Percentiles rank a stretch among this genome's conserved stretches.
Evolutionary conservation across 1,284 basidiomycete genomes (phyloP).

Genomic region (Tetrapyrgos nigripes): DNA sequence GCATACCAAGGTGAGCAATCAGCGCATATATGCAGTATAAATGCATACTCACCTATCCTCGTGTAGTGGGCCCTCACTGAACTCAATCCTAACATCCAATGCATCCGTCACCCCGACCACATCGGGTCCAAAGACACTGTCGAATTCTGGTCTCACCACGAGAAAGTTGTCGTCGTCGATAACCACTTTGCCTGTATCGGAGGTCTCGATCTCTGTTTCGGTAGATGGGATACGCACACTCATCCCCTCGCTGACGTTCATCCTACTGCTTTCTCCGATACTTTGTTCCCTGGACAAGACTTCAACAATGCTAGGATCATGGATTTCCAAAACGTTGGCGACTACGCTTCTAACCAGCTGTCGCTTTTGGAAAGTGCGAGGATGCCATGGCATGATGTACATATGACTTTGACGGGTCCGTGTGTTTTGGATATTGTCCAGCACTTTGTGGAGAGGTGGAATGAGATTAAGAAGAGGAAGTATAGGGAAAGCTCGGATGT

Average conservation of each 20-base stretch:
- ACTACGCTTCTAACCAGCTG: constrained; percentile 80
- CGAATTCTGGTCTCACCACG: constrained; percentile 87
- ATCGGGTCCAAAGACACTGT: constrained; percentile 82
- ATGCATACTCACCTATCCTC: constrained; percentile 5
- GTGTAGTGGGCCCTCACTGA: constrained; percentile 73
- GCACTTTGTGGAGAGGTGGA: constrained; percentile 92
- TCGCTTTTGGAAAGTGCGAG: constrained; percentile 75
- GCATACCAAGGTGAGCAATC: constrained; percentile 77
- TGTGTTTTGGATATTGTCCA: constrained; percentile 89
- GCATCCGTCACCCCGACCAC: constrained; percentile 90
- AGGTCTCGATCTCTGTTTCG: constrained; percentile 92
- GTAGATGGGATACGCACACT: constrained; percentile 91
- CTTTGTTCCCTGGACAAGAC: constrained; percentile 93
- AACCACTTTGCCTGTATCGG: constrained; percentile 85
- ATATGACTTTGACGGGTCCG: constrained; percentile 86
- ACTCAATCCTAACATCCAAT: constrained; percentile 87
- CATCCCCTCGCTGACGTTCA: constrained; percentile 92
- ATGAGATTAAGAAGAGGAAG: constrained; percentile 85
- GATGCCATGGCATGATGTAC: constrained; percentile 93
- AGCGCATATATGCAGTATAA: neutral
- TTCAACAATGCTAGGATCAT: constrained; percentile 87
- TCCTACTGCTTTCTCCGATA: constrained; percentile 76
- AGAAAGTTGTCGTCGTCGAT: constrained; percentile 87
- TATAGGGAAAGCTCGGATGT: constrained; percentile 61
- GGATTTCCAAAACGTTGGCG: constrained; percentile 84